Evolutionary conservation across 331 rosid species (phyloP).

Genomic region (Stylosanthes scabra): DNA sequence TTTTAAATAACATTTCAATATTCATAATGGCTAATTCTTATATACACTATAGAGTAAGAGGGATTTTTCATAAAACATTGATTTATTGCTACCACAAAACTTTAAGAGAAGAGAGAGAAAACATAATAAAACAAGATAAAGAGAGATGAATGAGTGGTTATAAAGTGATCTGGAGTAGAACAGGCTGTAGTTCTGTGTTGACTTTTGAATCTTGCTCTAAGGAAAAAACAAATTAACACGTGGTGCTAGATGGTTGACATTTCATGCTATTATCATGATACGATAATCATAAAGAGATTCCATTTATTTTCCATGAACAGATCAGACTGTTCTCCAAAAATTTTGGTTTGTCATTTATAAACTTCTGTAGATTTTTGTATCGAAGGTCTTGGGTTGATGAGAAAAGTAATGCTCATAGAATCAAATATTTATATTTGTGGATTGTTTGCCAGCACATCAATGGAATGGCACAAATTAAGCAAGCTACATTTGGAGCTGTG

Average conservation of each 20-base stretch:
- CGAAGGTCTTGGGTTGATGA: slow-evolving; percentile 19
- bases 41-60: too few species aligned
- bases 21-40: background rate
- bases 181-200: slow-evolving; percentile 14
- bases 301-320: slow-evolving; percentile 21
- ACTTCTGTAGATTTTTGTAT: slow-evolving; percentile 25
- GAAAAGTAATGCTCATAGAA: slow-evolving; percentile 30
- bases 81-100: background rate
- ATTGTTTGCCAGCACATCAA: slow-evolving; percentile 74
- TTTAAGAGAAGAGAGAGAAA: too few species aligned
- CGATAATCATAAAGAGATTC: slow-evolving; percentile 6
- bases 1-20: slow-evolving; percentile 3
- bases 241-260: slow-evolving; percentile 22
- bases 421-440: slow-evolving; percentile 20
- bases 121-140: too few species aligned
- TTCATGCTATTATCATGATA: slow-evolving; percentile 20
- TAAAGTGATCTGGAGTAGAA: background rate
- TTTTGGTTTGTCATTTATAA: slow-evolving; percentile 13
- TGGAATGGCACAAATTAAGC: slow-evolving; percentile 83
- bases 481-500: slow-evolving; percentile 84
- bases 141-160: too few species aligned
- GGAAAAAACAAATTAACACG: background rate
- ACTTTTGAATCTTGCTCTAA: slow-evolving; percentile 16
- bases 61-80: background rate
- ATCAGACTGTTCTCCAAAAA: slow-evolving; percentile 13